Conservation (phyloP, 2,329 filamentous ascomycete species). For the Geoglossum cookeanum region DNA sequence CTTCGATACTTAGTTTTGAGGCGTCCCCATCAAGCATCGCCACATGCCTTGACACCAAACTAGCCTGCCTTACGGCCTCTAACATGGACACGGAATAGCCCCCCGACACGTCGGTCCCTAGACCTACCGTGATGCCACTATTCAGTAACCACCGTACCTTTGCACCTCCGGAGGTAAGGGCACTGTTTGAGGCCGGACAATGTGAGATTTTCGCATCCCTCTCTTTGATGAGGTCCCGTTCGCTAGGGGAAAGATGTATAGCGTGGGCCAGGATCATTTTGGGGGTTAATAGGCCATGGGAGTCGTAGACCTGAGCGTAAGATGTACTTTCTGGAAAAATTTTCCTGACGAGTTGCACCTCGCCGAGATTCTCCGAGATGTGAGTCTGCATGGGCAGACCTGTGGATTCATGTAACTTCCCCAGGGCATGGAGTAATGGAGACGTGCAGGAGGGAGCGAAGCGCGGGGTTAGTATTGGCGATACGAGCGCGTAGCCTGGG, state of each 20-base stretch:
- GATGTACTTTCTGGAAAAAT: slow-evolving; percentile 44
- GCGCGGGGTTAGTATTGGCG: slow-evolving; percentile 59
- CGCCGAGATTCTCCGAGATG: slow-evolving; percentile 62
- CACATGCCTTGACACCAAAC: slow-evolving; percentile 56
- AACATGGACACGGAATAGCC: slow-evolving; percentile 70
- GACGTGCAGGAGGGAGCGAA: slow-evolving; percentile 38
- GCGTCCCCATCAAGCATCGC: slow-evolving; percentile 32
- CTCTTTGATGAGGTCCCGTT: slow-evolving; percentile 42
- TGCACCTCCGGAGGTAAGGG: slow-evolving; percentile 61
- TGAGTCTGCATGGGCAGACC: slow-evolving; percentile 68
- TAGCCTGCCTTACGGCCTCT: slow-evolving; percentile 64
- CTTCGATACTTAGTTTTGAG: slow-evolving; percentile 60
- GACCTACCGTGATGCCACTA: slow-evolving; percentile 55
- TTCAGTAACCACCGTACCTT: slow-evolving; percentile 57
- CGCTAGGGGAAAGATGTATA: slow-evolving; percentile 50
- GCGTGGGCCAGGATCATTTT: slow-evolving; percentile 74
- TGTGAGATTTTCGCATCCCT: slow-evolving; percentile 54
- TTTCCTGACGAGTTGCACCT: slow-evolving; percentile 49
- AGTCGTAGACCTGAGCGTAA: slow-evolving; percentile 70
- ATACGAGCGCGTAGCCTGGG: slow-evolving; percentile 42
- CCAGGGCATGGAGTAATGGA: slow-evolving; percentile 41
- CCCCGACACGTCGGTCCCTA: slow-evolving; percentile 82
- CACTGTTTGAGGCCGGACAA: slow-evolving; percentile 73
- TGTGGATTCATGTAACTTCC: slow-evolving; percentile 40
- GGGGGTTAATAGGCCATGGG: slow-evolving; percentile 44